Percentiles rank a stretch among this genome's conserved stretches.
Conservation (phyloP, 78 protist genomes). For the slime mould (Dictyostelium discoideum) region DNA sequence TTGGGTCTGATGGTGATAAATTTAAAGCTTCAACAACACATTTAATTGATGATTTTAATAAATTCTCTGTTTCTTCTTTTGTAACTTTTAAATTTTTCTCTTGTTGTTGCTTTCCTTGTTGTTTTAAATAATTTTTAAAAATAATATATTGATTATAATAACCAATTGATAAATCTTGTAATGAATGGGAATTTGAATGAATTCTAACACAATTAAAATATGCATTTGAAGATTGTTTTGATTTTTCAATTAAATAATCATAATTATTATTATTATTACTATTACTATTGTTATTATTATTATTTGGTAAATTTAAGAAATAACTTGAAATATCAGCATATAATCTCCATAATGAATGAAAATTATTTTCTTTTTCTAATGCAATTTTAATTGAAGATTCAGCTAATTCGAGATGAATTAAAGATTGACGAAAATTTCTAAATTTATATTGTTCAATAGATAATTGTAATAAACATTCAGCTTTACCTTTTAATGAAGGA, state of each 20-base stretch:
- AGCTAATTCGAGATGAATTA: neutral
- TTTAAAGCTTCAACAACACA: constrained; percentile 40
- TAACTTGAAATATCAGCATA: constrained; percentile 47
- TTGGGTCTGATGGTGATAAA: neutral
- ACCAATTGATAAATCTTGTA: constrained; percentile 36
- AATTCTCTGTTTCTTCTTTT: neutral
- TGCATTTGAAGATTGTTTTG: constrained; percentile 10
- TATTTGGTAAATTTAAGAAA: neutral
- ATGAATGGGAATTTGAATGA: neutral
- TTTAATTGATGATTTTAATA: constrained; percentile 39
- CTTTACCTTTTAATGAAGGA: constrained; percentile 70
- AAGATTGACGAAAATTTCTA: neutral
- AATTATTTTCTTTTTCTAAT: neutral
- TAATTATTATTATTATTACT: neutral
- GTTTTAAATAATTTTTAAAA: neutral
- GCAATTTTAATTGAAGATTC: constrained; percentile 8
- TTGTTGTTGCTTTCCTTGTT: neutral
- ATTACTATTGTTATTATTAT: no score
- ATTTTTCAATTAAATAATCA: neutral
- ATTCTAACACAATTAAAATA: constrained; percentile 23
- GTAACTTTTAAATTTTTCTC: neutral
- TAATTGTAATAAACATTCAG: constrained; percentile 47
- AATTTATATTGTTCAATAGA: neutral
- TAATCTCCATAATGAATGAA: constrained; percentile 28
- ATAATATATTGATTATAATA: constrained; percentile 35